Conservation (phyloP, 768 basidiomycete species). For the Arthromyces matolae region DNA sequence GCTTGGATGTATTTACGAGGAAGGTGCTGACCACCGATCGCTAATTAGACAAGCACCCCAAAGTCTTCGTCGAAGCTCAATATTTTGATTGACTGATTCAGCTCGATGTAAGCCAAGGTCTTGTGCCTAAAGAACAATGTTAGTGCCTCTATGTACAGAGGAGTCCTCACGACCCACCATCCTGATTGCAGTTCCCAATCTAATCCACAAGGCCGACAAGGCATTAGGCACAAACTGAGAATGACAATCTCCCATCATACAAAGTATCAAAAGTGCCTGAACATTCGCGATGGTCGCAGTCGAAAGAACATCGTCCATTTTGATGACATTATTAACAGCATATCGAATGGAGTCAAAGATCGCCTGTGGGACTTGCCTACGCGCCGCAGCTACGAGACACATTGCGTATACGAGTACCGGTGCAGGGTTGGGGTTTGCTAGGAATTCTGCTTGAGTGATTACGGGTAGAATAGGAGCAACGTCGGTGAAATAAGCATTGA, state of each 20-base stretch:
- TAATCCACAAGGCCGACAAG: conserved; percentile 80
- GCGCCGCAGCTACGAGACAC: conserved; percentile 86
- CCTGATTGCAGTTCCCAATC: conserved; percentile 84
- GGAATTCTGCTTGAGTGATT: conserved; percentile 84
- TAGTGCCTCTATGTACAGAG: neutral
- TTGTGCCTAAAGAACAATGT: conserved; percentile 66
- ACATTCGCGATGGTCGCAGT: conserved; percentile 84
- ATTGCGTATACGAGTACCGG: conserved; percentile 89
- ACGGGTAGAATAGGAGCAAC: conserved; percentile 87
- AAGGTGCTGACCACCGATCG: conserved; percentile 74
- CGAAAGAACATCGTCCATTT: conserved; percentile 86
- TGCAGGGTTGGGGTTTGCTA: conserved; percentile 67
- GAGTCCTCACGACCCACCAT: conserved; percentile 56
- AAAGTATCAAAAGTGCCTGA: conserved; percentile 80
- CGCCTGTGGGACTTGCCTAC: conserved; percentile 75
- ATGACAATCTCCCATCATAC: conserved; percentile 88
- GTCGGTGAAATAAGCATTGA: conserved; percentile 92
- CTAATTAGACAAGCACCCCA: conserved; percentile 95
- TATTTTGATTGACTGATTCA: conserved; percentile 76
- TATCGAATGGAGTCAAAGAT: conserved; percentile 90
- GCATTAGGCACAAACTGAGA: conserved; percentile 85
- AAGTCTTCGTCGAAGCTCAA: conserved; percentile 84
- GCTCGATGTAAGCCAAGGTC: conserved; percentile 94
- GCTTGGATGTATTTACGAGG: neutral
- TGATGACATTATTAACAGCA: conserved; percentile 82